phyloP scores from a whole-genome alignment of 345 rosid species.

The Rhizophora apiculata region DNA sequence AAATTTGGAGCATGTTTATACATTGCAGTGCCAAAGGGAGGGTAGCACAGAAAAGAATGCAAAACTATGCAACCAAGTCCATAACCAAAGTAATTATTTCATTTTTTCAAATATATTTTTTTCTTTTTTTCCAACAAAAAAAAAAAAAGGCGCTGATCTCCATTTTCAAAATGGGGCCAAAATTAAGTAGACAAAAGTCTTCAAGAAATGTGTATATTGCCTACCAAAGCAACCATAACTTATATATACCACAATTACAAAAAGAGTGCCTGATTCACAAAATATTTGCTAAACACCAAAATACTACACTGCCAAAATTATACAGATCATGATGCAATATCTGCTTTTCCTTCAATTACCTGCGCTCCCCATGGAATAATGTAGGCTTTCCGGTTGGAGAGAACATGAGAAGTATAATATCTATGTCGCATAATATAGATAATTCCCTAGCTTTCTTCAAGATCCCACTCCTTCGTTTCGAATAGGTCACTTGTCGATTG shows the following conservation, averaged over 20 bases:
- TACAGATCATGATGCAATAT: background rate
- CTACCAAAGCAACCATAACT: too few relatives aligned
- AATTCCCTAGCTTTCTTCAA: slow-evolving; percentile 89
- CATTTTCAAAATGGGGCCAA: background rate
- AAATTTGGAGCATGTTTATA: background rate
- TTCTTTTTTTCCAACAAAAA: background rate
- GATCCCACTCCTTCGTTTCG: slow-evolving; percentile 79
- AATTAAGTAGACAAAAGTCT: background rate
- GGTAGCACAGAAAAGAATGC: background rate
- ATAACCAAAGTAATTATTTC: too few relatives aligned
- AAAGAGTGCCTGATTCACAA: too few relatives aligned
- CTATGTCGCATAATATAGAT: slow-evolving; percentile 79
- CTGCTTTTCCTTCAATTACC: slow-evolving; percentile 32
- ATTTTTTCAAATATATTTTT: too few relatives aligned
- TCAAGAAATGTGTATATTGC: too few relatives aligned
- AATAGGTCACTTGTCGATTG: slow-evolving; percentile 74
- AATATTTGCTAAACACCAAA: too few relatives aligned
- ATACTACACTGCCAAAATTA: background rate
- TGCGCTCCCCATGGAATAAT: slow-evolving; percentile 65
- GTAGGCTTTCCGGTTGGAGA: slow-evolving; percentile 80
- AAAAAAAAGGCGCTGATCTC: background rate
- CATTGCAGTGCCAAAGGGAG: background rate
- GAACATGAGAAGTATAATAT: slow-evolving; percentile 81
- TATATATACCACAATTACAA: too few relatives aligned
- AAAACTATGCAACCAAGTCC: background rate